phyloP scores from a whole-genome alignment of 768 basidiomycete genomes.

The Boletellus emodensis region DNA sequence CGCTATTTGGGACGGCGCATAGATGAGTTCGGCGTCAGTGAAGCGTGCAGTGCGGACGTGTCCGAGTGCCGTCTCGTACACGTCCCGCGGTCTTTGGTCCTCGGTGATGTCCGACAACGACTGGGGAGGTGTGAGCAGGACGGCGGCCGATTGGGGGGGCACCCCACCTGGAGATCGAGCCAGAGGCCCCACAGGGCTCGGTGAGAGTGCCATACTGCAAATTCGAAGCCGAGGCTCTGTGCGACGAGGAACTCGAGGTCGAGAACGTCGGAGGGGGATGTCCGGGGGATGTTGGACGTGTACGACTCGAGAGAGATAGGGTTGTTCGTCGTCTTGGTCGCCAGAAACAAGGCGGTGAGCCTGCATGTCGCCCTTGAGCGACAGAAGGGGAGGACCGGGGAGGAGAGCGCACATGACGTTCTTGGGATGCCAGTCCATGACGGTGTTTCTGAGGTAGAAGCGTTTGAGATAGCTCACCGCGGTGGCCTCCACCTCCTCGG shows the following conservation, averaged over 20 bases:
- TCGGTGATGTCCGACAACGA: constrained; percentile 50
- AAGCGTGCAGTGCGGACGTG: constrained; percentile 77
- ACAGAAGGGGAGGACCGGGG: not conserved
- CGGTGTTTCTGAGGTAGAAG: constrained; percentile 96
- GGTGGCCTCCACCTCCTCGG: constrained; percentile 91
- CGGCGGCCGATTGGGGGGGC: not conserved
- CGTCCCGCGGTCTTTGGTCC: constrained; percentile 44
- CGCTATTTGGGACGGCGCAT: constrained; percentile 91
- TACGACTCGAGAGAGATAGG: constrained; percentile 86
- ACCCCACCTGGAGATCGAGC: constrained; percentile 78
- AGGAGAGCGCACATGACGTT: constrained; percentile 82
- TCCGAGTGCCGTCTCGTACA: constrained; percentile 63
- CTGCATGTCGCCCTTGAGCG: constrained; percentile 38
- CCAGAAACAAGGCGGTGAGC: constrained; percentile 92
- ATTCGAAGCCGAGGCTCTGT: constrained; percentile 92
- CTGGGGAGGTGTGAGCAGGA: constrained; percentile 35
- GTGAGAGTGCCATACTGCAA: constrained; percentile 89
- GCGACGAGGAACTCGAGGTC: constrained; percentile 95
- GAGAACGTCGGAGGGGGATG: constrained; percentile 77
- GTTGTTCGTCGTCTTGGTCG: constrained; percentile 96
- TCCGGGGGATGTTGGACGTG: constrained; percentile 77
- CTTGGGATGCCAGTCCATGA: constrained; percentile 99
- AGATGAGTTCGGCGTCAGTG: constrained; percentile 89
- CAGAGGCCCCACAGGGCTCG: constrained; percentile 84
- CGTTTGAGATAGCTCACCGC: constrained; percentile 90